A percentile compares a stretch with the other conserved stretches of the same genome.
phyloP scores from a whole-genome alignment of 1,139 yeast genomes.

The Hyphopichia fennica region DNA sequence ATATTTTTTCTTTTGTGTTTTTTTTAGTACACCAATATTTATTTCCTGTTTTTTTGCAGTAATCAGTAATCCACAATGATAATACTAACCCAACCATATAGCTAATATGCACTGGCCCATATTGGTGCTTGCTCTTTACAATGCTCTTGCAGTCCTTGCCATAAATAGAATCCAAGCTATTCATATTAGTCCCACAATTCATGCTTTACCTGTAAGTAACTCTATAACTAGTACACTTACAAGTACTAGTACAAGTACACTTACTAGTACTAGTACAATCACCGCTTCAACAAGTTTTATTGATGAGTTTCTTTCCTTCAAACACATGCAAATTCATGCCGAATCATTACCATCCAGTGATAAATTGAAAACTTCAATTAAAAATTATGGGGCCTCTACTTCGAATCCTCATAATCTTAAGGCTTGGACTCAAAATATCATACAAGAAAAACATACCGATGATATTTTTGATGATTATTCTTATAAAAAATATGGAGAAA shows the following conservation, averaged over 20 bases:
- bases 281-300: background rate
- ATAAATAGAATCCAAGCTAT: background rate
- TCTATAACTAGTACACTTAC: too few relatives aligned
- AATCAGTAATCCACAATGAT: too few relatives aligned
- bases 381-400: conserved; percentile 21
- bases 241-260: background rate
- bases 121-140: background rate
- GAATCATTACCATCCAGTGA: background rate
- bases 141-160: background rate
- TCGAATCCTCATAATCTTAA: conserved; percentile 23
- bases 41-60: too few relatives aligned
- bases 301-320: background rate
- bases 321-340: background rate
- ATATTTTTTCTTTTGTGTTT: too few relatives aligned
- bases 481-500: conserved; percentile 11
- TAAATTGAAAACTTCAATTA: conserved; percentile 12
- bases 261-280: background rate
- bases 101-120: too few relatives aligned
- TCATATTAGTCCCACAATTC: background rate
- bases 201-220: background rate
- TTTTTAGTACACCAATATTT: too few relatives aligned
- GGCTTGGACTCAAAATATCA: conserved; percentile 26
- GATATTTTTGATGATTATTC: conserved; percentile 7
- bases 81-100: too few relatives aligned
- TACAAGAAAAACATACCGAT: conserved; percentile 11